Conservation (phyloP, 805 yeast genomes). For the Clavispora asparagi region DNA sequence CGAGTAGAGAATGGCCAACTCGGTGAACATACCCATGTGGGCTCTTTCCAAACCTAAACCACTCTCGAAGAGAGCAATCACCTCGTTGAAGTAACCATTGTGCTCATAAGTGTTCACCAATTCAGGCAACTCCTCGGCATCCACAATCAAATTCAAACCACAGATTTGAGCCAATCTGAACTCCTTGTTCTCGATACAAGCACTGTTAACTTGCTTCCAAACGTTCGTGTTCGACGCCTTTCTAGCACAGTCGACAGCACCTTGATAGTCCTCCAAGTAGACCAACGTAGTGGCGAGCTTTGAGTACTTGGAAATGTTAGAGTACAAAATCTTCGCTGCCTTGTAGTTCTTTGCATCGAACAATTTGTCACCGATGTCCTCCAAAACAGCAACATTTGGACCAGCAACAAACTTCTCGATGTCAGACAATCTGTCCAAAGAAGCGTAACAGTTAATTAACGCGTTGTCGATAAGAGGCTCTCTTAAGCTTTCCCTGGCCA, state of each 20-base stretch:
- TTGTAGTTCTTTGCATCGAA: constrained; percentile 77
- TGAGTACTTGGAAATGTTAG: constrained; percentile 87
- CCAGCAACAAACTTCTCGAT: constrained; percentile 80
- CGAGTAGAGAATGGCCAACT: constrained; percentile 83
- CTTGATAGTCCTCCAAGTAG: constrained; percentile 84
- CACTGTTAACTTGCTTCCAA: constrained; percentile 97
- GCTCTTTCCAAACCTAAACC: constrained; percentile 97
- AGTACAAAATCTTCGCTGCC: constrained; percentile 86
- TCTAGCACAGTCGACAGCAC: constrained; percentile 98
- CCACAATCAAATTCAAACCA: constrained; percentile 94
- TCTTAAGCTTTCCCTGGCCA: constrained; percentile 89
- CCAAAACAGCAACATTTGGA: constrained; percentile 90
- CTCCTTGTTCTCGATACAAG: constrained; percentile 91
- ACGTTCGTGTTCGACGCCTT: constrained; percentile 91
- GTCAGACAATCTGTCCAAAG: constrained; percentile 66
- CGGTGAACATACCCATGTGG: constrained; percentile 99
- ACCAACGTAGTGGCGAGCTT: constrained; percentile 96
- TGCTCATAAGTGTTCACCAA: constrained; percentile 82
- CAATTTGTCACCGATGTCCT: constrained; percentile 86
- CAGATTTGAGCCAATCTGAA: constrained; percentile 97
- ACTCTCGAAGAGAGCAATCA: constrained; percentile 88
- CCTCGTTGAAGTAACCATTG: constrained; percentile 87
- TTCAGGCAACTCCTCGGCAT: constrained; percentile 94
- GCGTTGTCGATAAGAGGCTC: constrained; percentile 94
- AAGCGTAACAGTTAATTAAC: constrained; percentile 80